Evolutionary conservation across 2,329 filamentous ascomycete species (phyloP).

Genomic region (Pseudovirgaria hyperparasitica): DNA sequence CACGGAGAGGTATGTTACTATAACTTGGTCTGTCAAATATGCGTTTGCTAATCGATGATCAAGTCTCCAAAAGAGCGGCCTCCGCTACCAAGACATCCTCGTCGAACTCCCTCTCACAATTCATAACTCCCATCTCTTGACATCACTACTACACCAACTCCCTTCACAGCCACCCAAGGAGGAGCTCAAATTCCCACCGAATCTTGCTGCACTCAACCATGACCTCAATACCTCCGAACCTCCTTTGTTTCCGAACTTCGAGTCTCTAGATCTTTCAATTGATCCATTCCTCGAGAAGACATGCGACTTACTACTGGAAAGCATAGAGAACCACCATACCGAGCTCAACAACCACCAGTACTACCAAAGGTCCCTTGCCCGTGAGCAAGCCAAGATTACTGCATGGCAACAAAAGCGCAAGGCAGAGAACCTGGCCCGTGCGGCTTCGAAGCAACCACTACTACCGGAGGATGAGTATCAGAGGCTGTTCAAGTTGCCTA

Average conservation of each 20-base stretch:
- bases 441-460: conserved; percentile 73
- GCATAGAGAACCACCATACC: conserved; percentile 95
- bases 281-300: conserved; percentile 98
- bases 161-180: conserved; percentile 52
- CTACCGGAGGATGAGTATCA: conserved; percentile 98
- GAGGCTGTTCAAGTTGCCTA: conserved; percentile 91
- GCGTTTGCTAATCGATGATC: conserved; percentile 11
- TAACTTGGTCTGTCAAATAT: background rate
- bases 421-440: conserved; percentile 78
- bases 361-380: conserved; percentile 85
- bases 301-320: conserved; percentile 88
- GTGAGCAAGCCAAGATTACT: conserved; percentile 92
- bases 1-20: conserved; percentile 63
- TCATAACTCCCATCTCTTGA: conserved; percentile 96
- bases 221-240: conserved; percentile 43
- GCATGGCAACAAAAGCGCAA: conserved; percentile 96
- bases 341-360: conserved; percentile 99
- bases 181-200: conserved; percentile 63
- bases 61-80: conserved; percentile 86
- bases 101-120: conserved; percentile 79
- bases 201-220: conserved; percentile 63
- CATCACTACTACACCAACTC: conserved; percentile 86
- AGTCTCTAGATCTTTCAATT: conserved; percentile 81
- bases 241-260: conserved; percentile 77
- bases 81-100: conserved; percentile 88